phyloP scores from a whole-genome alignment of 2,329 filamentous ascomycete species.

The Emmonsia crescens region DNA sequence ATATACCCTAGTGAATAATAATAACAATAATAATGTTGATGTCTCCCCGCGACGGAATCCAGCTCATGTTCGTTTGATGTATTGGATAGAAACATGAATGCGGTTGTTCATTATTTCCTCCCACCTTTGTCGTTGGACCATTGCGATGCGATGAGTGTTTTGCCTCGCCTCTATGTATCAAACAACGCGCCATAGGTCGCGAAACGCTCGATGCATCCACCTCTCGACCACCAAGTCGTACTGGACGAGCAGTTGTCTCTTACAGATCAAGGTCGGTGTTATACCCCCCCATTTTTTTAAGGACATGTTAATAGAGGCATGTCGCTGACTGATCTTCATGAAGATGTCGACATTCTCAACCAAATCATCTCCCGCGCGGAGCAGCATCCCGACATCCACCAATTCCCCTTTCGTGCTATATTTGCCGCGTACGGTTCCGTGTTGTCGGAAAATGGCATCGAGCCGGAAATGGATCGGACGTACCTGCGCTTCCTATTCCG shows the following conservation, averaged over 20 bases:
- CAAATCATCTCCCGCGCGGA: slow-evolving; percentile 65
- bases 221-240: slow-evolving; percentile 30
- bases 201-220: slow-evolving; percentile 41
- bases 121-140: slow-evolving; percentile 8
- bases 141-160: slow-evolving; percentile 29
- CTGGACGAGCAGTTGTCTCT: slow-evolving; percentile 38
- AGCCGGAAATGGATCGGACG: slow-evolving; percentile 62
- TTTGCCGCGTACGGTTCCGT: slow-evolving; percentile 72
- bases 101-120: background rate
- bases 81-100: slow-evolving; percentile 3
- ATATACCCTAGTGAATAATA: background rate
- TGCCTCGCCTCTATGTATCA: slow-evolving; percentile 32
- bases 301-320: background rate
- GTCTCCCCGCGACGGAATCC: background rate
- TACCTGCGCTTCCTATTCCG: slow-evolving; percentile 70
- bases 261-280: slow-evolving; percentile 47
- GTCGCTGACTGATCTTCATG: slow-evolving; percentile 1
- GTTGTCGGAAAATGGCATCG: slow-evolving; percentile 57
- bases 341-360: slow-evolving; percentile 70
- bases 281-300: slow-evolving; percentile 1
- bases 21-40: background rate
- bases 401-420: slow-evolving; percentile 62
- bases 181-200: slow-evolving; percentile 36
- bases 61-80: background rate
- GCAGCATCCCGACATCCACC: slow-evolving; percentile 51